Percentiles rank a stretch among this genome's conserved stretches.
phyloP scores from a whole-genome alignment of 2,329 filamentous ascomycete species.

The Phialemonium atrogriseum region DNA sequence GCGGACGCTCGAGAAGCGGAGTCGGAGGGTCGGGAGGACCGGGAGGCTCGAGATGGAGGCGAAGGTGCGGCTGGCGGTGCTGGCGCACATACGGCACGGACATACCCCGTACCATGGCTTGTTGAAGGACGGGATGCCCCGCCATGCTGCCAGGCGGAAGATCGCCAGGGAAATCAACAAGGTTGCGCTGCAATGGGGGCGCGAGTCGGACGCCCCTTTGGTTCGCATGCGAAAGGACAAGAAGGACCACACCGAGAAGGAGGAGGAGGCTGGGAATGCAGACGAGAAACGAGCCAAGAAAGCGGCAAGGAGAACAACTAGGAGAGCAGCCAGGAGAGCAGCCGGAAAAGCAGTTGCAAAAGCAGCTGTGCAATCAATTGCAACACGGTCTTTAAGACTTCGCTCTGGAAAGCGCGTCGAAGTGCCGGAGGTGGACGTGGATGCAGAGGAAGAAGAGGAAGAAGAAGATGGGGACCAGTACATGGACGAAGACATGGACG shows the following conservation, averaged over 20 bases:
- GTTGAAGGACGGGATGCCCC: slow-evolving; percentile 13
- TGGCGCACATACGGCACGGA: slow-evolving; percentile 38
- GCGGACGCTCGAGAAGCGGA: slow-evolving; percentile 35
- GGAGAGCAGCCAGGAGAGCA: too few species aligned
- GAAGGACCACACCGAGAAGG: too few species aligned
- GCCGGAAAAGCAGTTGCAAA: too few species aligned
- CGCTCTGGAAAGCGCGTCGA: too few species aligned
- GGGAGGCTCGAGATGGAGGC: slow-evolving; percentile 24
- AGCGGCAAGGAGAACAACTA: neutral
- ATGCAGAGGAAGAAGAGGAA: neutral
- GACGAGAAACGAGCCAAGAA: neutral
- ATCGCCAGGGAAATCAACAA: slow-evolving; percentile 11
- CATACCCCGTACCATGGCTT: slow-evolving; percentile 38
- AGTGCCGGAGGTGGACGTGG: too few species aligned
- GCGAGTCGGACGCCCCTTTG: too few species aligned
- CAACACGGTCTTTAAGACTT: too few species aligned
- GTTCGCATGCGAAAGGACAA: too few species aligned
- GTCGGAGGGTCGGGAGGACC: slow-evolving; percentile 38
- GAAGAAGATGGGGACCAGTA: neutral
- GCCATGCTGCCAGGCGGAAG: slow-evolving; percentile 12
- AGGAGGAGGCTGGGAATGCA: slow-evolving; percentile 1
- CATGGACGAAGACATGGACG: slow-evolving; percentile 5
- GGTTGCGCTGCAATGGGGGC: slow-evolving; percentile 16
- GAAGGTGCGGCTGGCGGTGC: slow-evolving; percentile 36
- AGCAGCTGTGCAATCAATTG: too few species aligned